Percentiles rank a stretch among this genome's conserved stretches.
Evolutionary conservation across 2,329 filamentous ascomycete species (phyloP).

Genomic region (Beauveria scarabaeidicola): DNA sequence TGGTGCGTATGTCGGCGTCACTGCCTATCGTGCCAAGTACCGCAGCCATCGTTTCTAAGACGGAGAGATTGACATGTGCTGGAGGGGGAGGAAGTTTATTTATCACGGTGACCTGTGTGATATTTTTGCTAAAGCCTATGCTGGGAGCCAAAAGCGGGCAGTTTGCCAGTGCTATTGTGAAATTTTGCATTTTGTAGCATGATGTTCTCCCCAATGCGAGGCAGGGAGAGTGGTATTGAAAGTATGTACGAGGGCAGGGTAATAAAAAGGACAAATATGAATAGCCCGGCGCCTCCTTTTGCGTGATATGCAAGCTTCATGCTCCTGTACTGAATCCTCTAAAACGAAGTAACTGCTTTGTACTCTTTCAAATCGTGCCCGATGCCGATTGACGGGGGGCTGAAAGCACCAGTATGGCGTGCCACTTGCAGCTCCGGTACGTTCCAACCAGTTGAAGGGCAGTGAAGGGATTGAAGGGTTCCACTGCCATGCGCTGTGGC

Average conservation of each 20-base stretch:
- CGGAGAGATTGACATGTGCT: not conserved
- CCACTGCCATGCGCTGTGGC: conserved; percentile 1
- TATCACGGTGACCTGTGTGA: not conserved
- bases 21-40: conserved; percentile 64
- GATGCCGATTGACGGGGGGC: not conserved
- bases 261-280: not conserved
- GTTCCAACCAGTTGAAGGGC: too few relatives aligned
- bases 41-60: conserved; percentile 49
- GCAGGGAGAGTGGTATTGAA: not conserved
- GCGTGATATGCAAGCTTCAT: not conserved
- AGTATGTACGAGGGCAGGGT: not conserved
- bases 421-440: not conserved
- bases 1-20: conserved; percentile 79
- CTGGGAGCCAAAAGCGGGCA: conserved; percentile 1
- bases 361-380: too few relatives aligned
- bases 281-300: not conserved
- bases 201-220: not conserved
- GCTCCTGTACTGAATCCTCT: too few relatives aligned
- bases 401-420: not conserved
- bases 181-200: conserved; percentile 1
- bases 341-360: too few relatives aligned
- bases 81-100: not conserved
- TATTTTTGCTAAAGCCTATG: not conserved
- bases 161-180: not conserved
- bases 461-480: not conserved